A percentile compares a stretch with the other conserved stretches of the same genome.
Evolutionary conservation across 2,329 filamentous ascomycete genomes (phyloP).

Genomic region (Fusarium floridanum): DNA sequence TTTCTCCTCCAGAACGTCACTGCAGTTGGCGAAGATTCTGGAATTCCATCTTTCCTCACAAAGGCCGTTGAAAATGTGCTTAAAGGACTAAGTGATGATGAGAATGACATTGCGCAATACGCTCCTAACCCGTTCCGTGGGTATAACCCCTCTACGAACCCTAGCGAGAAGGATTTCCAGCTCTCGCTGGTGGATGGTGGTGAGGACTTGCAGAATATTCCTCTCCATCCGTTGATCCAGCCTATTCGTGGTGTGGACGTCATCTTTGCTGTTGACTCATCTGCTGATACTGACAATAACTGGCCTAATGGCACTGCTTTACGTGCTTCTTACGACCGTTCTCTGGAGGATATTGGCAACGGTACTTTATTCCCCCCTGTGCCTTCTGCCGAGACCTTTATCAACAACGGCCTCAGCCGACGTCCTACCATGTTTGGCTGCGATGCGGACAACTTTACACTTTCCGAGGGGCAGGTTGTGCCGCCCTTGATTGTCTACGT

Average conservation of each 20-base stretch:
- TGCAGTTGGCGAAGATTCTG: constrained; percentile 50
- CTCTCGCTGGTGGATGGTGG: constrained; percentile 85
- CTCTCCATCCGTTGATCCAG: constrained; percentile 72
- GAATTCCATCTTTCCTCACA: constrained; percentile 54
- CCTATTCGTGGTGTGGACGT: constrained; percentile 67
- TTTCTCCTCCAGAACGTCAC: constrained; percentile 67
- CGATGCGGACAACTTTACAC: constrained; percentile 58
- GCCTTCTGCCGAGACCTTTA: constrained; percentile 66
- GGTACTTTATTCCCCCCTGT: constrained; percentile 69
- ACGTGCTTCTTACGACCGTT: constrained; percentile 66
- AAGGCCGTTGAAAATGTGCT: constrained; percentile 64
- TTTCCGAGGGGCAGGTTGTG: constrained; percentile 55
- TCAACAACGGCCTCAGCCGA: constrained; percentile 69
- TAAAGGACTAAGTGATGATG: constrained; percentile 63
- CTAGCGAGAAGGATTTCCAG: constrained; percentile 56
- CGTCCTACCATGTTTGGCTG: constrained; percentile 74
- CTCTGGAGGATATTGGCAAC: constrained; percentile 59
- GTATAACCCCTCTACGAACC: constrained; percentile 59
- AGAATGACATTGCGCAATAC: constrained; percentile 81
- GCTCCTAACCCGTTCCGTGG: constrained; percentile 68
- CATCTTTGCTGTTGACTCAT: constrained; percentile 73
- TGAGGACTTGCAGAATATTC: constrained; percentile 82
- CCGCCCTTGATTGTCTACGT: constrained; percentile 85
- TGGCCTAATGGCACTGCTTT: constrained; percentile 72
- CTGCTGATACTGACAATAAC: constrained; percentile 67